Evolutionary conservation across 2,329 filamentous ascomycete genomes (phyloP).

Genomic region (Phaeosphaeriaceae sp.): DNA sequence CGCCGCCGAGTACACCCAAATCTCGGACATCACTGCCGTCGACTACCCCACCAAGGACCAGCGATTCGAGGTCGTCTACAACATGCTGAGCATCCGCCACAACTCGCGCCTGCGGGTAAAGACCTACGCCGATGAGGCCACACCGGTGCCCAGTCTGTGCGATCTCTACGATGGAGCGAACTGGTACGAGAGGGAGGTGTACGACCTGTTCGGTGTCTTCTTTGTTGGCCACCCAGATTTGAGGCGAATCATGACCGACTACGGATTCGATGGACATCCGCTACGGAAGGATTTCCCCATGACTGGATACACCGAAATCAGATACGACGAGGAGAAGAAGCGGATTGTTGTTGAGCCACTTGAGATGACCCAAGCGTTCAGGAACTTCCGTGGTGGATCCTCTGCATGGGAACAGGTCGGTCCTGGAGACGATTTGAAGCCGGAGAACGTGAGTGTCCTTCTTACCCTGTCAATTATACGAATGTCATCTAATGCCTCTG

Average conservation of each 20-base stretch:
- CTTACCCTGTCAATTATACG: neutral
- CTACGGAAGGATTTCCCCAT: conserved; percentile 97
- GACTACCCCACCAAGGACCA: conserved; percentile 96
- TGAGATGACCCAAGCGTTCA: conserved; percentile 96
- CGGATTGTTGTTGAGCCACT: conserved; percentile 97
- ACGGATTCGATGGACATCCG: conserved; percentile 97
- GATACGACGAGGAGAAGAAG: conserved; percentile 99
- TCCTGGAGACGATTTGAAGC: conserved; percentile 76
- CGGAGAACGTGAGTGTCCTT: conserved; percentile 62
- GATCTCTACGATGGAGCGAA: conserved; percentile 92
- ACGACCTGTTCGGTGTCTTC: conserved; percentile 97
- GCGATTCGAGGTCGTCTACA: conserved; percentile 98
- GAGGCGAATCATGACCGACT: conserved; percentile 98
- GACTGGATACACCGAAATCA: conserved; percentile 96
- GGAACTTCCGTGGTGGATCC: conserved; percentile 91
- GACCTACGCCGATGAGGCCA: conserved; percentile 97
- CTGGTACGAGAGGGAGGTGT: conserved; percentile 98
- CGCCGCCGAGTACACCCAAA: conserved; percentile 92
- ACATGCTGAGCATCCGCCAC: conserved; percentile 92
- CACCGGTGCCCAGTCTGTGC: conserved; percentile 88
- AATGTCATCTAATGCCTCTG: conserved; percentile 7
- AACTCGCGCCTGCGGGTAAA: conserved; percentile 97
- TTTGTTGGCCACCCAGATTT: conserved; percentile 95
- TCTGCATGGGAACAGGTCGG: conserved; percentile 72
- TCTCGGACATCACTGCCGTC: conserved; percentile 90